Evolutionary conservation across 495 filamentous ascomycete species (phyloP), one percentile per base, ranked within the genome.

Genomic region (Bacidia gigantensis): DNA sequence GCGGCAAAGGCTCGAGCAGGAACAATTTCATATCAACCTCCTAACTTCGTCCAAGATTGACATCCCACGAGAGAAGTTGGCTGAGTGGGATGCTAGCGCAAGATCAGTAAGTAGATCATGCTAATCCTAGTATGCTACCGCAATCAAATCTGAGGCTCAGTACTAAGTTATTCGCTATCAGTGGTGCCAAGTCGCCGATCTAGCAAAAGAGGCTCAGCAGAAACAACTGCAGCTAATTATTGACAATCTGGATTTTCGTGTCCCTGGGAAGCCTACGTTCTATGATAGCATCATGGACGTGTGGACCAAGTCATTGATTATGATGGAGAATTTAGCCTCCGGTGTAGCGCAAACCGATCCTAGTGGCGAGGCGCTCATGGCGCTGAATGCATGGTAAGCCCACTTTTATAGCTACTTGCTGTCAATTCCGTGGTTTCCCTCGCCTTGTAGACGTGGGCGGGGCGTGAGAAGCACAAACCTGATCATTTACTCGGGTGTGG

Each of bases 401-500:
- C 69, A 64, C 44, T 67, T 65, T 1, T 60, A 70, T 42, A 54
- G n/a, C n/a, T n/a, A n/a, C n/a, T n/a, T n/a, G n/a, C n/a, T n/a
- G n/a, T n/a, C n/a, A n/a, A n/a, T n/a, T n/a, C n/a, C n/a, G n/a
- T n/a, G n/a, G n/a, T n/a, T n/a, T n/a, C n/a, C n/a, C n/a, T n/a
- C n/a, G n/a, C n/a, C n/a, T n/a, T n/a, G n/a, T n/a, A n/a, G n/a
- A n/a, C n/a, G n/a, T n/a, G n/a, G n/a, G n/a, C n/a, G n/a, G n/a
- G n/a, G n/a, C n/a, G n/a, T n/a, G n/a, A n/a, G n/a, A n/a, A n/a
- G n/a, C n/a, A n/a, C n/a, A n/a, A n/a, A n/a, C n/a, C n/a, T n/a
- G 25, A 26, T 25, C 48, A 64, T 18, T 25, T 65, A 21, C 38
- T 20, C 2, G 26, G 26, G 2, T 44, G 58, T 0, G 56, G 58